These are phyloP conservation scores for Echria macrotheca DNA, from an alignment of 495 filamentous ascomycete species.

Conservation along the genomic window DNA sequence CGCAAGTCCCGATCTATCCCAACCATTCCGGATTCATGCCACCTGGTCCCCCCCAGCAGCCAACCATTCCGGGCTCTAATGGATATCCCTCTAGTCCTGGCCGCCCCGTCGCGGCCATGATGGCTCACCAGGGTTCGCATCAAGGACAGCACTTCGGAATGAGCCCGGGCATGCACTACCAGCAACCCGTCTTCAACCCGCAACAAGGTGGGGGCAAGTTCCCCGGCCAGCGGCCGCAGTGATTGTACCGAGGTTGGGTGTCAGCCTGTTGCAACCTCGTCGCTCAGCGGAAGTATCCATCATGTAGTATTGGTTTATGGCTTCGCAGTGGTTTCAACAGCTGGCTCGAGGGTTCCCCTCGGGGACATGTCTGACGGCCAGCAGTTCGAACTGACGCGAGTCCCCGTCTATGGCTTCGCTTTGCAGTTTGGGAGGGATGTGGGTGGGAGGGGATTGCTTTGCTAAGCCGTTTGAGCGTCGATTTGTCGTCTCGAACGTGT, in stretches of 20 bases:
- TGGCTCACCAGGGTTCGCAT: constrained; percentile 63
- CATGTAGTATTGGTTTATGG: constrained; percentile 7
- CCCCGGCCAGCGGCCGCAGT: constrained; percentile 28
- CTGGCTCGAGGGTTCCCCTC: background rate
- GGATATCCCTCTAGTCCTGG: constrained; percentile 84
- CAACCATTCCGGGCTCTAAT: constrained; percentile 54
- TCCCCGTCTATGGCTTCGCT: constrained; percentile 9
- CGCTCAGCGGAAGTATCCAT: background rate
- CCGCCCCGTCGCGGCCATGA: constrained; percentile 75
- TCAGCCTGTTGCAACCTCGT: too few species aligned
- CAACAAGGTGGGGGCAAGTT: constrained; percentile 68
- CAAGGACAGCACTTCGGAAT: constrained; percentile 66
- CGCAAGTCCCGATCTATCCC: constrained; percentile 69
- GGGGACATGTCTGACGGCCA: background rate
- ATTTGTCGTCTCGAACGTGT: constrained; percentile 8
- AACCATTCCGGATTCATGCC: constrained; percentile 57
- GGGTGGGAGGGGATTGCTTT: constrained; percentile 15
- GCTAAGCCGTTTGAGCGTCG: constrained; percentile 10
- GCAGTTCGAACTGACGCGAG: background rate
- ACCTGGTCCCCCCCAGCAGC: constrained; percentile 56
- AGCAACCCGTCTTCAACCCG: constrained; percentile 57
- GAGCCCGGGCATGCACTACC: constrained; percentile 61
- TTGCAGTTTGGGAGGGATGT: constrained; percentile 12
- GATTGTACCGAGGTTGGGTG: too few species aligned
- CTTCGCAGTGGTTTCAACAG: constrained; percentile 7